A percentile compares a stretch with the other conserved stretches of the same genome.
These are phyloP conservation scores for Phaeoacremonium minimum DNA, from an alignment of 2,329 filamentous ascomycete species.

Conservation along the genomic window DNA sequence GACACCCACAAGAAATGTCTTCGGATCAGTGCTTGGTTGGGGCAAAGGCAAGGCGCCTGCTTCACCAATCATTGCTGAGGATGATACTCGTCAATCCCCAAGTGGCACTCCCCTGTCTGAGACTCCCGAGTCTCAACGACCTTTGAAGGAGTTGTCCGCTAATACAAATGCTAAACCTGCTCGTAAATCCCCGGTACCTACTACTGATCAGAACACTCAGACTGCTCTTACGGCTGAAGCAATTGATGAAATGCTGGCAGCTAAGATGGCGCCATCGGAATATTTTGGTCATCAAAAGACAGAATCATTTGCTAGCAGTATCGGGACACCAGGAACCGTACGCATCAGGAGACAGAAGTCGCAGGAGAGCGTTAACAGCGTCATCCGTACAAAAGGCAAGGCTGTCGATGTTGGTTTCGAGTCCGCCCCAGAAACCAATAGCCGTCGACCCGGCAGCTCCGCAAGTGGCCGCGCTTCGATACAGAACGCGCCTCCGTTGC, in stretches of 20 bases:
- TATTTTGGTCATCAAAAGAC: slow-evolving; percentile 25
- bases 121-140: slow-evolving; percentile 51
- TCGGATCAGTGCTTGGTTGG: slow-evolving; percentile 30
- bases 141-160: slow-evolving; percentile 59
- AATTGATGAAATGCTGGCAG: slow-evolving; percentile 71
- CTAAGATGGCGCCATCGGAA: slow-evolving; percentile 32
- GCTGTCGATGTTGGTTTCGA: slow-evolving; percentile 28
- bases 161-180: slow-evolving; percentile 41
- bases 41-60: slow-evolving; percentile 32
- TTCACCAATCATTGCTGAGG: slow-evolving; percentile 55
- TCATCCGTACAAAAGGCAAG: slow-evolving; percentile 31
- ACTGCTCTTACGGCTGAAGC: slow-evolving; percentile 78
- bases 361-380: slow-evolving; percentile 44
- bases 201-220: slow-evolving; percentile 71
- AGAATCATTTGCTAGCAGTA: slow-evolving; percentile 23
- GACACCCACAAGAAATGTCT: slow-evolving; percentile 6
- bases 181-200: slow-evolving; percentile 37
- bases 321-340: slow-evolving; percentile 28
- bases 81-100: slow-evolving; percentile 55
- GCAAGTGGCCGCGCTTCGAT: slow-evolving; percentile 53
- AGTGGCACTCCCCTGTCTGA: slow-evolving; percentile 32
- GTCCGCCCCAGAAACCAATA: slow-evolving; percentile 26
- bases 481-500: slow-evolving; percentile 64
- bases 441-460: slow-evolving; percentile 66
- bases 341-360: slow-evolving; percentile 41